Evolutionary conservation across 1,284 basidiomycete genomes (phyloP).

Genomic region (Trichosporon ovoides): DNA sequence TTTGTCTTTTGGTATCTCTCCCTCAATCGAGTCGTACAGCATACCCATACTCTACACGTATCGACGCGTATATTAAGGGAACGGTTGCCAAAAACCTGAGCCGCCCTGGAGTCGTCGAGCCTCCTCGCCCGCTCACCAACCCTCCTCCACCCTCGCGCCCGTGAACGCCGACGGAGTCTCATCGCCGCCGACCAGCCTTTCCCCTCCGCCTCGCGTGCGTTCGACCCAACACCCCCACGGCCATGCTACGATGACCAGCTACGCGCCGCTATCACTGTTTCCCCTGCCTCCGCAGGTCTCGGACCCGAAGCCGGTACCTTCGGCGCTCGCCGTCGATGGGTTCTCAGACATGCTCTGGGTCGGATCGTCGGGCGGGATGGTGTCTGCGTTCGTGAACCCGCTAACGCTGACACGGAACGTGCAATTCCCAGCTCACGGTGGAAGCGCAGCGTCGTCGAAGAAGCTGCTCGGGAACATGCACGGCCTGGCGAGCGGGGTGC

Average conservation of each 20-base stretch:
- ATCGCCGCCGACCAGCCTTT: not conserved
- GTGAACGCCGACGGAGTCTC: too few species aligned
- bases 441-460: constrained; percentile 51
- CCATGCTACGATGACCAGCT: constrained; percentile 23
- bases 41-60: too few species aligned
- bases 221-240: too few species aligned
- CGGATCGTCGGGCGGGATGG: constrained; percentile 67
- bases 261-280: constrained; percentile 46
- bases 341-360: constrained; percentile 85
- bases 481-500: constrained; percentile 50
- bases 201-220: too few species aligned
- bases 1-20: too few species aligned
- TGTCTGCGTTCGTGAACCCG: constrained; percentile 66
- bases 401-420: constrained; percentile 55
- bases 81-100: too few species aligned
- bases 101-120: too few species aligned
- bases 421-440: constrained; percentile 58
- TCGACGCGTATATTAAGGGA: too few species aligned
- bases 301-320: constrained; percentile 47
- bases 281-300: constrained; percentile 37
- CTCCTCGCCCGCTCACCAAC: too few species aligned
- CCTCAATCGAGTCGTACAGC: too few species aligned
- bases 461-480: constrained; percentile 19
- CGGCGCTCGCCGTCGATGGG: constrained; percentile 79
- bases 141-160: too few species aligned